phyloP scores from a whole-genome alignment of 441 rosid species.

The Adansonia madagascariensis region DNA sequence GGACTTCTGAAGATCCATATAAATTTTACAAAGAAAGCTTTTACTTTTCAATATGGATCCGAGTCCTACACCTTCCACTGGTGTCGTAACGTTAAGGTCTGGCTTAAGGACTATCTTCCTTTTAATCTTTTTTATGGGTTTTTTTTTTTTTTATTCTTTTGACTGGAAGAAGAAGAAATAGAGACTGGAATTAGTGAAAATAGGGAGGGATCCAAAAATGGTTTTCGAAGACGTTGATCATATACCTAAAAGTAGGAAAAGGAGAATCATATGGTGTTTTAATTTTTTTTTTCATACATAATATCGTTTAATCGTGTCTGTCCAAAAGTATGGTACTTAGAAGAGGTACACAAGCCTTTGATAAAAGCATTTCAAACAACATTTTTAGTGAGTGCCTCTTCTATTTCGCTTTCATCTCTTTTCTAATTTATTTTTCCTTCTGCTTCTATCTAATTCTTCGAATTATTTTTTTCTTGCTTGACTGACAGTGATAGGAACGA shows the following conservation, averaged over 20 bases:
- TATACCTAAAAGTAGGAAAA: conserved; percentile 63
- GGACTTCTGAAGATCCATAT: too few species aligned
- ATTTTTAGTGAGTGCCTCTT: conserved; percentile 46
- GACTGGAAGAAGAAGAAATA: conserved; percentile 17
- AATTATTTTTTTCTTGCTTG: neutral
- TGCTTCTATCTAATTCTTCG: neutral
- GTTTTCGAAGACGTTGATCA: conserved; percentile 39
- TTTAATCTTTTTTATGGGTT: conserved; percentile 13
- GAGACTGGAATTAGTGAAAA: conserved; percentile 30
- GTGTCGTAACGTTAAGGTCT: neutral
- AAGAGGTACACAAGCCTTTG: conserved; percentile 59
- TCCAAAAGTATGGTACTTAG: conserved; percentile 52
- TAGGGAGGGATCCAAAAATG: conserved; percentile 34
- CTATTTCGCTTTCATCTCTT: conserved; percentile 54
- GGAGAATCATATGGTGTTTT: conserved; percentile 8
- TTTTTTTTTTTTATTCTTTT: conserved; percentile 2
- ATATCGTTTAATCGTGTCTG: too few species aligned
- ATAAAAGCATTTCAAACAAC: conserved; percentile 49
- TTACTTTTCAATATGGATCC: too few species aligned
- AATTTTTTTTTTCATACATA: too few species aligned
- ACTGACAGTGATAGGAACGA: conserved; percentile 41
- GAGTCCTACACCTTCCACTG: too few species aligned
- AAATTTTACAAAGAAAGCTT: too few species aligned
- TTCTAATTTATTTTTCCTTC: neutral
- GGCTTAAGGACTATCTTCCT: neutral